phyloP scores from a whole-genome alignment of 1,139 yeast species.

The Nakaseomyces sp. region DNA sequence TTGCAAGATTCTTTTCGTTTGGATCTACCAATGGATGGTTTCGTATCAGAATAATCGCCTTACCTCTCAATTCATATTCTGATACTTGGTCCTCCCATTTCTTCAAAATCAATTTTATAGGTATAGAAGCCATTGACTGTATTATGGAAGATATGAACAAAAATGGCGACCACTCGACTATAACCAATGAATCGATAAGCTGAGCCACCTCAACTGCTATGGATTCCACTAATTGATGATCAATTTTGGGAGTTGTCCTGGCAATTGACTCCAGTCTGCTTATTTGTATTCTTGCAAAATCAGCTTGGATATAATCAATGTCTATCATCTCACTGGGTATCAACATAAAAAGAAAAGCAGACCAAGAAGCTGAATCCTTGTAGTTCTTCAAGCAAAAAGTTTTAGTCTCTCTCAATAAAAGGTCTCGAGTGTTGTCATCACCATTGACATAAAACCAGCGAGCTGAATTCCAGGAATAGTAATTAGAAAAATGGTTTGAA shows the following conservation, averaged over 20 bases:
- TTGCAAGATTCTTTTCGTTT: slow-evolving; percentile 8
- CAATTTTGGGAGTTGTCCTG: background rate
- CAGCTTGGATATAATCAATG: background rate
- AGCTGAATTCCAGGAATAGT: slow-evolving; percentile 38
- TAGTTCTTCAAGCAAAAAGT: slow-evolving; percentile 32
- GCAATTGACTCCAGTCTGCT: background rate
- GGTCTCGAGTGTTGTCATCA: slow-evolving; percentile 7
- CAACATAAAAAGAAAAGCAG: slow-evolving; percentile 17
- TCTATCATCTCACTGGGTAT: slow-evolving; percentile 7
- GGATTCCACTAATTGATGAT: background rate
- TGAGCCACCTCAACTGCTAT: background rate
- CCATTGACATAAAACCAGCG: slow-evolving; percentile 30
- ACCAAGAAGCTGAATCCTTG: slow-evolving; percentile 42
- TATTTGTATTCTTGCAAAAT: slow-evolving; percentile 1
- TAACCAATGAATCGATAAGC: background rate
- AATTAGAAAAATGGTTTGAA: slow-evolving; percentile 35
- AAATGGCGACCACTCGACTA: slow-evolving; percentile 23
- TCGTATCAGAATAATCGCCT: slow-evolving; percentile 9
- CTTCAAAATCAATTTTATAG: background rate
- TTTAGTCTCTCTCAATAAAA: slow-evolving; percentile 18
- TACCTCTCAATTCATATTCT: slow-evolving; percentile 12
- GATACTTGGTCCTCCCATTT: slow-evolving; percentile 16
- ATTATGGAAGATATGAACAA: slow-evolving; percentile 14
- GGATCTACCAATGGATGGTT: slow-evolving; percentile 14
- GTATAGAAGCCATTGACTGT: background rate